Evolutionary conservation across 148 eudicot genomes (phyloP).

Genomic region (Rhododendron griersonianum): DNA sequence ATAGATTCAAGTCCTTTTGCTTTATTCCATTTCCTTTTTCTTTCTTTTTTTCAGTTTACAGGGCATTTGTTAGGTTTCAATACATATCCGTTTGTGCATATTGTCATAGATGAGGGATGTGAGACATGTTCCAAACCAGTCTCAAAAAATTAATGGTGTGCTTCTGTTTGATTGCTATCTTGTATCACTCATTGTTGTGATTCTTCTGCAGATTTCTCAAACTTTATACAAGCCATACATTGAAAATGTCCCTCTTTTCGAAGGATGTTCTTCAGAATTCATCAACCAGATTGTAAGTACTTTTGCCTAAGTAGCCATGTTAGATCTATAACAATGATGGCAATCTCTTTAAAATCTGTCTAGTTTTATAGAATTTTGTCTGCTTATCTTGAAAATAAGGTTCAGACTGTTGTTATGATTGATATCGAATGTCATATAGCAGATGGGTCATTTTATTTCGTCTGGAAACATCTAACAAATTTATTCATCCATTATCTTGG

Average conservation of each 20-base stretch:
- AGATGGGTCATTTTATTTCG: neutral
- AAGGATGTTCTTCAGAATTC: conserved; percentile 81
- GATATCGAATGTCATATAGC: neutral
- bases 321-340: neutral
- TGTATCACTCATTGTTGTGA: conserved; percentile 4
- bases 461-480: neutral
- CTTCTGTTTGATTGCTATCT: neutral
- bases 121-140: neutral
- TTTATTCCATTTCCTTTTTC: neutral
- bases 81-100: neutral
- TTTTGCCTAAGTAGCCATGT: neutral
- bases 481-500: neutral
- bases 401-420: neutral
- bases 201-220: conserved; percentile 70
- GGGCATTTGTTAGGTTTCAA: neutral
- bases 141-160: neutral
- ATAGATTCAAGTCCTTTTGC: neutral
- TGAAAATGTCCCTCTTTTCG: conserved; percentile 58
- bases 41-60: neutral
- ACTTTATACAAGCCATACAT: conserved; percentile 52
- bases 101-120: neutral
- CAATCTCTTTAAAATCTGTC: neutral
- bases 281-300: conserved; percentile 83
- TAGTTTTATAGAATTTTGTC: conserved; percentile 31
- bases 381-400: neutral